Evolutionary conservation across 805 yeast species (phyloP).

Genomic region (Lipomyces kockii): DNA sequence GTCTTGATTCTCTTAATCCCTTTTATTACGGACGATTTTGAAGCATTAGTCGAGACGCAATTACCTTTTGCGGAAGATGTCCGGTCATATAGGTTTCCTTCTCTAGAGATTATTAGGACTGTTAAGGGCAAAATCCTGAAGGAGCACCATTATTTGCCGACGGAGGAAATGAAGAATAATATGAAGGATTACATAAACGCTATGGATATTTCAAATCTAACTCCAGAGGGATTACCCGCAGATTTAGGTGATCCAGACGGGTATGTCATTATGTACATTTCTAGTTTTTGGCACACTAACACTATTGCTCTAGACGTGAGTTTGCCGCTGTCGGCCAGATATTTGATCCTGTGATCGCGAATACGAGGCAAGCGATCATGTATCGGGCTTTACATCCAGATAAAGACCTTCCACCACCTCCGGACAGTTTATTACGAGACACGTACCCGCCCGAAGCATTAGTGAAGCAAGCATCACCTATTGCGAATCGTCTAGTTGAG

Average conservation of each 20-base stretch:
- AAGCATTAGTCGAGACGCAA: constrained; percentile 52
- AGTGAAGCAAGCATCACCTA: constrained; percentile 12
- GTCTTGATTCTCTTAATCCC: constrained; percentile 51
- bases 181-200: constrained; percentile 54
- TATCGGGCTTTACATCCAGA: constrained; percentile 46
- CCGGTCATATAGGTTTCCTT: constrained; percentile 55
- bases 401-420: constrained; percentile 30
- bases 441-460: constrained; percentile 18
- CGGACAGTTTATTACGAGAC: constrained; percentile 10
- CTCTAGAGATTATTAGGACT: constrained; percentile 45
- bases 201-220: constrained; percentile 50
- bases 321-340: constrained; percentile 40
- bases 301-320: constrained; percentile 23
- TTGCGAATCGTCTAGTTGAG: constrained; percentile 16
- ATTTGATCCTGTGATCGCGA: constrained; percentile 42
- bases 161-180: constrained; percentile 47
- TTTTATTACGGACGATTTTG: constrained; percentile 8
- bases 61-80: constrained; percentile 81
- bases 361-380: constrained; percentile 38
- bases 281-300: constrained; percentile 18
- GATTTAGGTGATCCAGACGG: constrained; percentile 34
- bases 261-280: constrained; percentile 32
- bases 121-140: constrained; percentile 45
- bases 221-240: constrained; percentile 26
- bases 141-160: constrained; percentile 45